Conservation (phyloP, 2,329 filamentous ascomycete genomes). For the Penicillium sp. region DNA sequence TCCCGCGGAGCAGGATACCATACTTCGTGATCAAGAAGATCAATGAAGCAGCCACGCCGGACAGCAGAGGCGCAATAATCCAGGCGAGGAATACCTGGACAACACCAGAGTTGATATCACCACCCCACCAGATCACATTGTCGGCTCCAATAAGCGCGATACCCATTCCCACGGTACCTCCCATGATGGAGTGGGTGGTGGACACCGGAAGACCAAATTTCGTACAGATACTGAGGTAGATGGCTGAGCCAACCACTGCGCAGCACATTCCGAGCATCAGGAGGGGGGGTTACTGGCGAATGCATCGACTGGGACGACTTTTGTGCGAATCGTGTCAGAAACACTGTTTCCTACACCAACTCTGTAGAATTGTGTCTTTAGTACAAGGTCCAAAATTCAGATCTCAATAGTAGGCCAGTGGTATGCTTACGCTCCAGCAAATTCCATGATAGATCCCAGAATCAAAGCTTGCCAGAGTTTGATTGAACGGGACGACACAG, state of each 20-base stretch:
- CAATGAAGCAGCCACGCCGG: neutral
- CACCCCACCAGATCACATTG: neutral
- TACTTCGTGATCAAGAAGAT: neutral
- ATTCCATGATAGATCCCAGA: neutral
- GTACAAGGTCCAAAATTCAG: neutral
- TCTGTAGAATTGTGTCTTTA: neutral
- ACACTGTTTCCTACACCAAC: slow-evolving; percentile 1
- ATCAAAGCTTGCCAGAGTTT: neutral
- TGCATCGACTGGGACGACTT: neutral
- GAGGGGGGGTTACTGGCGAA: neutral
- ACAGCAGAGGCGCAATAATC: neutral
- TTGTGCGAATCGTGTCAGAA: neutral
- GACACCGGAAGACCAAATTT: neutral
- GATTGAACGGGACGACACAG: neutral
- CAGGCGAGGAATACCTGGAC: neutral
- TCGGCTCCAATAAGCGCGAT: neutral
- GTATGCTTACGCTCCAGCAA: slow-evolving; percentile 1
- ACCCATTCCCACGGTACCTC: neutral
- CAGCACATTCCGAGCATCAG: slow-evolving; percentile 1
- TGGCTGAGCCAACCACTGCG: neutral
- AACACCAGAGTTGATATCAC: neutral
- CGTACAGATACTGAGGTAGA: neutral
- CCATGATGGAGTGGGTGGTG: neutral
- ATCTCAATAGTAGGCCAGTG: too few relatives aligned
- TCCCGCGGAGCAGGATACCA: neutral